Conservation (phyloP, 2,329 filamentous ascomycete genomes). For the Zymoseptoria ardabiliae region DNA sequence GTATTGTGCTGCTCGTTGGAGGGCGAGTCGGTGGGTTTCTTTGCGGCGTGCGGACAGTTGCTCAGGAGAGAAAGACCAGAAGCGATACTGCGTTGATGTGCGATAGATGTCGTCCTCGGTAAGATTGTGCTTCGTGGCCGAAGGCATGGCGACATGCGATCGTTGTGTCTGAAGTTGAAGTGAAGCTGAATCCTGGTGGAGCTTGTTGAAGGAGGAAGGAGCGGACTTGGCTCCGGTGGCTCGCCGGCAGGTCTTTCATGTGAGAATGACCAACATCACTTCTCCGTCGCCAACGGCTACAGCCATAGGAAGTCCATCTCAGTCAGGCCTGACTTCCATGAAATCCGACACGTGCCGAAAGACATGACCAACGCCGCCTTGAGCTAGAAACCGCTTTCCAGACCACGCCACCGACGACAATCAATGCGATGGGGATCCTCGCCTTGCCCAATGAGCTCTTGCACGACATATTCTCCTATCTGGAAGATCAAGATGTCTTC, state of each 20-base stretch:
- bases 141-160: neutral
- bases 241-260: neutral
- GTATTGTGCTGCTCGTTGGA: conserved; percentile 57
- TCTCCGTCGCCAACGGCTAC: no score
- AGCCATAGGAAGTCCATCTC: neutral
- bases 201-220: neutral
- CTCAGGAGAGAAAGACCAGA: conserved; percentile 83
- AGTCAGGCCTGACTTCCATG: no score
- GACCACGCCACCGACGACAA: neutral
- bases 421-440: conserved; percentile 9
- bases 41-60: conserved; percentile 64
- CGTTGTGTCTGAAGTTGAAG: neutral
- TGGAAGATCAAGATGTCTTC: conserved; percentile 20
- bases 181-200: neutral
- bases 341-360: neutral
- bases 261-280: no score
- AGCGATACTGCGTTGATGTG: conserved; percentile 77
- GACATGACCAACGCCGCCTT: neutral
- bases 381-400: neutral
- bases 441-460: conserved; percentile 25
- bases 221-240: neutral
- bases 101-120: conserved; percentile 89
- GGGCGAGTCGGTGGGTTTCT: conserved; percentile 72
- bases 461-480: conserved; percentile 16
- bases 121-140: conserved; percentile 34